Base-by-base conservation (phyloP, 345 rosid species). In the Acer campestre region DNA sequence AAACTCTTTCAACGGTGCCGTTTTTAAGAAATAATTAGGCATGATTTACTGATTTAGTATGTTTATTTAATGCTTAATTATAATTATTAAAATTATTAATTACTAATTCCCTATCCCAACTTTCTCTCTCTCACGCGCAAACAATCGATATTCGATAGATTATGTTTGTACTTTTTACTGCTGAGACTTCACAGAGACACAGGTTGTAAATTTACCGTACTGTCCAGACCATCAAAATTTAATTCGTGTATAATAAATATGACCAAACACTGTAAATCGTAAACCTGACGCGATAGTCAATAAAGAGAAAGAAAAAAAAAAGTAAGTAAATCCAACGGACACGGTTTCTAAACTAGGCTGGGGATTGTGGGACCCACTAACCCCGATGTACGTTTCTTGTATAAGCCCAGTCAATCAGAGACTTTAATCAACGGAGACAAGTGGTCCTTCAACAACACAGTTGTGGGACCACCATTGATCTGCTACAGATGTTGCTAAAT, bases 111-210 rank as follows among this genome's bases (percentile, higher is more conserved):
- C 58, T 13, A 0, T 23, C 35, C 7, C 25, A 48, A 16, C 61
- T 38, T 16, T 73, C 75, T 73, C 76, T 73, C 76, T 73, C 76
- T 40, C 76, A 73, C 76, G 74, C 74, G 74, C 35, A 25, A 70
- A 53, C 72, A 10, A 68, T 16, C 12, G 10, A 42, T 42, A 42
- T 67, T 20, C 6, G 2, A 25, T 55, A 31, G 63, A 71, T 55
- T 55, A 40, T 49, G 35, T 58, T 65, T 48, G 13, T 9, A 35
- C 13, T 62, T 16, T 53, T 55, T 18, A 27, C 75, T 25, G 7
- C 31, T 7, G 72, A 1, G 46, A 42, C 13, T 46, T 14, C 56
- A 48, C 53, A 14, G 55, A 14, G n/a, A 4, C 1, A 17, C 6
- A 53, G n/a, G 58, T 53, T 16, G 7, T 16, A 10, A 53, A 53